phyloP scores from a whole-genome alignment of 1,284 basidiomycete species.

The Moniliophthora roreri region DNA sequence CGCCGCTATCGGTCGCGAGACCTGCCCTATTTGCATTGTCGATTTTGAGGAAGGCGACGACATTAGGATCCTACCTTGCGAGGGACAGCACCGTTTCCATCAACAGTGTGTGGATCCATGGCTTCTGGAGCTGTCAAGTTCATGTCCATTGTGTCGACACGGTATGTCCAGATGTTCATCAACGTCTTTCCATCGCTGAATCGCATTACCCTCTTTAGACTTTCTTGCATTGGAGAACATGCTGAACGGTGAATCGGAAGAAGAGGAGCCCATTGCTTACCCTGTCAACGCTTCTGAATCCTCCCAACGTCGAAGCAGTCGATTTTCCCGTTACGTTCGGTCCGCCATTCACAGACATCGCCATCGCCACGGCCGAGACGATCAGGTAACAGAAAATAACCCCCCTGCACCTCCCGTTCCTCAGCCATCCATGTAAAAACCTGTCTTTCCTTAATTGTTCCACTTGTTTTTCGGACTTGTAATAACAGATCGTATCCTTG shows the following conservation, averaged over 20 bases:
- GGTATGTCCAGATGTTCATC: conserved; percentile 50
- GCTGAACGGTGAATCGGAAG: conserved; percentile 34
- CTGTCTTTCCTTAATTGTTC: neutral
- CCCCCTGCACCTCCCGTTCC: neutral
- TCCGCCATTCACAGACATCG: conserved; percentile 53
- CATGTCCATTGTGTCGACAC: conserved; percentile 89
- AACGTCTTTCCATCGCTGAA: neutral
- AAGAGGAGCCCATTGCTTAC: conserved; percentile 11
- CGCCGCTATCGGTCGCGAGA: conserved; percentile 73
- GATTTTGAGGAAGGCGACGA: conserved; percentile 94
- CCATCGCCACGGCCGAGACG: conserved; percentile 18
- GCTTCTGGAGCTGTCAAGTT: conserved; percentile 86
- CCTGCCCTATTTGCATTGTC: conserved; percentile 91
- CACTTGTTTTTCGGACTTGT: neutral
- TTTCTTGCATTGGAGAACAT: conserved; percentile 50
- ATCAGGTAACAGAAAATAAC: neutral
- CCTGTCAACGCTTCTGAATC: neutral
- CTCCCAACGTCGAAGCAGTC: conserved; percentile 28
- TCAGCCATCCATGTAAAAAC: neutral
- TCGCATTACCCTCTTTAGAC: conserved; percentile 29
- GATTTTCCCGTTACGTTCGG: conserved; percentile 70
- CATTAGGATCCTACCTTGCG: conserved; percentile 85
- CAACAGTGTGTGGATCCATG: conserved; percentile 82
- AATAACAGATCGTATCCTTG: neutral
- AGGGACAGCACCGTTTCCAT: conserved; percentile 87